These are phyloP conservation scores for Westerdykella sp. DNA, from an alignment of 2,329 filamentous ascomycete species.

Conservation along the genomic window DNA sequence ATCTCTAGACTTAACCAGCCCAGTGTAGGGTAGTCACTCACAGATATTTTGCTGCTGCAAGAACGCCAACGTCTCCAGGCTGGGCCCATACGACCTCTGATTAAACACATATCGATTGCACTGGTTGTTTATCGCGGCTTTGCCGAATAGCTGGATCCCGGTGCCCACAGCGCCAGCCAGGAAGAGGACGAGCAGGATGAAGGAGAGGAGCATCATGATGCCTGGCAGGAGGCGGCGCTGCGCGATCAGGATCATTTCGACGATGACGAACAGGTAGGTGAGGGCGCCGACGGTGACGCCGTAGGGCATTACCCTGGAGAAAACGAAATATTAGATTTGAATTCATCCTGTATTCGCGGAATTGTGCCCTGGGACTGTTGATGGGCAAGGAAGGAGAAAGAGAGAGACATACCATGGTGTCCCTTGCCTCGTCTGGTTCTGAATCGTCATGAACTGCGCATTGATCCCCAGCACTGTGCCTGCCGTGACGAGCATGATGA, in stretches of 20 bases:
- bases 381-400: neutral
- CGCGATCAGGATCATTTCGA: slow-evolving; percentile 52
- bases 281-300: slow-evolving; percentile 54
- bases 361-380: neutral
- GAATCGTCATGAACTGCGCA: slow-evolving; percentile 54
- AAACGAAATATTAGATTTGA: slow-evolving; percentile 3
- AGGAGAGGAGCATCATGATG: slow-evolving; percentile 54
- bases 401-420: slow-evolving; percentile 54
- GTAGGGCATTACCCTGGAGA: slow-evolving; percentile 56
- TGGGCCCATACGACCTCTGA: slow-evolving; percentile 43
- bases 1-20: too few relatives aligned
- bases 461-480: slow-evolving; percentile 55
- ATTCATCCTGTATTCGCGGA: neutral
- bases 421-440: slow-evolving; percentile 50
- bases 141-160: slow-evolving; percentile 55
- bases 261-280: slow-evolving; percentile 52
- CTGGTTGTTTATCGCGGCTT: slow-evolving; percentile 52
- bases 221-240: slow-evolving; percentile 53
- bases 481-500: slow-evolving; percentile 55
- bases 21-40: too few relatives aligned
- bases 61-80: slow-evolving; percentile 54
- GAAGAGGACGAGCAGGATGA: slow-evolving; percentile 57
- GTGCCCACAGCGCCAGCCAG: slow-evolving; percentile 58
- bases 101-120: slow-evolving; percentile 53
- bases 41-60: slow-evolving; percentile 59